Percentiles rank a stretch among this genome's conserved stretches.
These are phyloP conservation scores for Candida orba DNA, from an alignment of 805 yeast species.

Conservation along the genomic window DNA sequence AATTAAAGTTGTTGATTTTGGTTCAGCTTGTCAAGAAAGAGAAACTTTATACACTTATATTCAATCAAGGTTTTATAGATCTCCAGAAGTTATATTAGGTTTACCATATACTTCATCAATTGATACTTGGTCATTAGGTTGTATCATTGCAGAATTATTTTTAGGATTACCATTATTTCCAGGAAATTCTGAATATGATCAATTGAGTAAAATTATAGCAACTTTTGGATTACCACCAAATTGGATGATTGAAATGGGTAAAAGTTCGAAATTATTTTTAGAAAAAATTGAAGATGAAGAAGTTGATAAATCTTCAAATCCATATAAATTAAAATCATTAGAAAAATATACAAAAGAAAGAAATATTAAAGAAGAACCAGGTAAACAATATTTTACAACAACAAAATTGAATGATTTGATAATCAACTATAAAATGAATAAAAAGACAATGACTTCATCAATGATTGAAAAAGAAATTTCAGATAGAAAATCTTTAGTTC, in stretches of 20 bases:
- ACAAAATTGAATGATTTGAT: slow-evolving; percentile 65
- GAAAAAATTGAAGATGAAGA: slow-evolving; percentile 18
- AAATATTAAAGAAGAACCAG: slow-evolving; percentile 60
- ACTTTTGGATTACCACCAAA: slow-evolving; percentile 84
- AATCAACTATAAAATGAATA: slow-evolving; percentile 63
- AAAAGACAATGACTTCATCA: slow-evolving; percentile 39
- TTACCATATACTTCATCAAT: slow-evolving; percentile 88
- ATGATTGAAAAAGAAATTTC: slow-evolving; percentile 62
- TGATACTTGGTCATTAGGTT: slow-evolving; percentile 97
- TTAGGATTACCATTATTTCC: slow-evolving; percentile 92
- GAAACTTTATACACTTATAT: slow-evolving; percentile 87
- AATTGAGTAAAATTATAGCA: slow-evolving; percentile 71
- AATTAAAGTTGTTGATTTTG: slow-evolving; percentile 91
- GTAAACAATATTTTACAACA: slow-evolving; percentile 73
- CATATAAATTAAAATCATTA: slow-evolving; percentile 26
- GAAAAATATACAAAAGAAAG: slow-evolving; percentile 47
- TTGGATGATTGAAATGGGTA: slow-evolving; percentile 97
- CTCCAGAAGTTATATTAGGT: slow-evolving; percentile 92
- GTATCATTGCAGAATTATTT: slow-evolving; percentile 85
- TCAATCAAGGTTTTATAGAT: slow-evolving; percentile 87
- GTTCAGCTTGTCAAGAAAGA: slow-evolving; percentile 88
- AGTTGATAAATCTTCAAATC: not conserved
- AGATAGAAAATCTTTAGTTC: slow-evolving; percentile 64
- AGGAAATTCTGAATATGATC: slow-evolving; percentile 91
- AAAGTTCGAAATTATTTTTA: slow-evolving; percentile 61